Evolutionary conservation across 2,329 filamentous ascomycete genomes (phyloP), one percentile per base, ranked within the genome.

Genomic region (Pyrenophora seminiperda): DNA sequence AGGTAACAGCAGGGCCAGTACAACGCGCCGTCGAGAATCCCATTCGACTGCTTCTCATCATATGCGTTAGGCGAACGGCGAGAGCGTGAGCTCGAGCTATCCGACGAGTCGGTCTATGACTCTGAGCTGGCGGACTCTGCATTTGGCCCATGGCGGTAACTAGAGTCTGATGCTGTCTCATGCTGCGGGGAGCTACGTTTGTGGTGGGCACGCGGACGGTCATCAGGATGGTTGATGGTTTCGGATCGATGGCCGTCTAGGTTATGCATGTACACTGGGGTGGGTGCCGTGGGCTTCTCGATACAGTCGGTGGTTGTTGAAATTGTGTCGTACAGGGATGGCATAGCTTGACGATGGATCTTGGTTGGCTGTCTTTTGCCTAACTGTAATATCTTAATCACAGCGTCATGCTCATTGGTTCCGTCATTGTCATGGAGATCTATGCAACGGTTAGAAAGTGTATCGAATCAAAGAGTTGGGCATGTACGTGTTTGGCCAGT

Each of bases 1-100:
- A 72, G 59, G 63, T 63, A 72, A 38, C 66, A 66, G 43, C 67
- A 66, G 6, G 62, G 59, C 56, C 60, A 70, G 45, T 73, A 72
- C 18, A 65, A 47, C 4, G 58, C 47, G 38, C 66, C 65, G 33
- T 63, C 61, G 19, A 56, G 52, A 50, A 61, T 65, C 18, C 63
- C 56, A 34, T 54, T 44, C 49, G 56, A 53, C 56, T 62, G 48
- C 51, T 65, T 66, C 34, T 64, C 63, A 61, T 68, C 51, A 62
- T 58, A 65, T 41, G 51, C 54, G 47, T 48, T 59, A 9, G 53
- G 49, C 11, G 43, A 42, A 30, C 36, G 36, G 29, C 37, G 41
- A 34, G 47, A 44, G 24, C 39, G 46, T n/a, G 58, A 66, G 44
- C 55, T 62, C 22, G 52, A 58, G 49, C 44, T 40, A 13, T 18